Evolutionary conservation across 2,329 filamentous ascomycete species (phyloP), one percentile per base, ranked within the genome.

Genomic region (Penicillium sp.): DNA sequence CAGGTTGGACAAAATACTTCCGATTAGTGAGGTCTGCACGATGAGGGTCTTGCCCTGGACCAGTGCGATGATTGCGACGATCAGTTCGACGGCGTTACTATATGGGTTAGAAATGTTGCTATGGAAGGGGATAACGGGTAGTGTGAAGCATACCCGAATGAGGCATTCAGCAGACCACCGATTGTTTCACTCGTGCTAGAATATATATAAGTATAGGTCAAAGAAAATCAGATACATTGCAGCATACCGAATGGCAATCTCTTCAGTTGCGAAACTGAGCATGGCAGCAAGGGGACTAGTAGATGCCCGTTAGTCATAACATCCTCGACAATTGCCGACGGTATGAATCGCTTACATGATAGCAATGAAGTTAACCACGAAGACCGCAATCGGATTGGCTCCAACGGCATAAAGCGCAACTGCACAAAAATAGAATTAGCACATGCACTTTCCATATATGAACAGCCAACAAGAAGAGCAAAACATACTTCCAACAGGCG

Each of bases 361-460:
- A 60, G 93, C 93, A 62, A 97, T 84, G 69, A 97, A 97, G 78
- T 97, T 97, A 75, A 97, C 84, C 56, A 93, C 85, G 69, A 97
- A 97, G 47, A 94, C 80, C 21, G 82, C 83, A 57, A 89, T 81
- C 3, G 82, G 79, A 68, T 83, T 80, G 51, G 89, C 77, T 12
- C 78, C 63, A 19, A 86, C 77, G 69, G 88, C 91, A 67, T 90
- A 85, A 52, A 93, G 73, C 2, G 84, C 89, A 67, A 96, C 73
- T 75, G 9, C 8, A 37, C 17, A 27, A n/a, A 17, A 2, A 43
- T 15, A 51, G 2, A 19, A 23, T 53, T 46, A 33, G 50, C 40
- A 33, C 21, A 12, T 27, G 7, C 6, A 13, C 19, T 46, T 46
- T 17, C 2, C 15, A 19, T 25, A 43, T 2, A 42, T 47, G 3